Percentiles rank a stretch among this genome's conserved stretches.
These are phyloP conservation scores for Pulveroboletus sp. DNA, from an alignment of 768 basidiomycete species.

Conservation along the genomic window DNA sequence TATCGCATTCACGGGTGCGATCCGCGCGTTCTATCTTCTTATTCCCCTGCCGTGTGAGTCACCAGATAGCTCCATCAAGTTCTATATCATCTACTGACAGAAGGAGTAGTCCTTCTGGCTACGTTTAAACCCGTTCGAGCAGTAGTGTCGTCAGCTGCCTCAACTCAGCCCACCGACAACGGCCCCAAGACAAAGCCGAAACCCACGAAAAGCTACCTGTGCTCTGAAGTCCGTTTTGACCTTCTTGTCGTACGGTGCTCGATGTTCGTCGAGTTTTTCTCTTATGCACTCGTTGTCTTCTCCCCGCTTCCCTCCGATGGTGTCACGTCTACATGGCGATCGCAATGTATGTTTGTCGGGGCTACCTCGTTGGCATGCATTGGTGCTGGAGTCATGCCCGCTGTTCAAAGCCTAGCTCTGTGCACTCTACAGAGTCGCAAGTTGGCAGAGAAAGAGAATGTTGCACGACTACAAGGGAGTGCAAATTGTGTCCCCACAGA, in stretches of 20 bases:
- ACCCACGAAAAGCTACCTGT: constrained; percentile 46
- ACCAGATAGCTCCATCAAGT: constrained; percentile 13
- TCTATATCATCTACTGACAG: constrained; percentile 31
- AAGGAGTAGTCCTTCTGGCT: constrained; percentile 48
- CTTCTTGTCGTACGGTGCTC: constrained; percentile 59
- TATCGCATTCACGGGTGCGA: constrained; percentile 62
- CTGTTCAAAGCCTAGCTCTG: constrained; percentile 68
- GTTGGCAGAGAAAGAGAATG: constrained; percentile 33
- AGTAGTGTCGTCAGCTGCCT: constrained; percentile 5
- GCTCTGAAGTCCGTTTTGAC: constrained; percentile 64
- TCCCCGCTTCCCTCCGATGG: constrained; percentile 41
- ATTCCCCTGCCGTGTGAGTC: constrained; percentile 63
- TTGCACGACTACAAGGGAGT: constrained; percentile 15
- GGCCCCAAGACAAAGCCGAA: constrained; percentile 35
- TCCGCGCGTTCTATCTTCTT: constrained; percentile 62
- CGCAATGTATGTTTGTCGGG: constrained; percentile 47
- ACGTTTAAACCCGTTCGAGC: constrained; percentile 49
- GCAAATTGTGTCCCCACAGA: background rate
- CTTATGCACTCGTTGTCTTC: constrained; percentile 57
- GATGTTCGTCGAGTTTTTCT: constrained; percentile 61
- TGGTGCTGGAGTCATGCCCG: constrained; percentile 65
- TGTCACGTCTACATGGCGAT: constrained; percentile 17
- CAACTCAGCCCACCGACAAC: constrained; percentile 1
- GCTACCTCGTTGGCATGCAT: constrained; percentile 61
- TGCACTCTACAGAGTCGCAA: constrained; percentile 46